A percentile compares a stretch with the other conserved stretches of the same genome.
Evolutionary conservation across 2,329 filamentous ascomycete species (phyloP).

Genomic region (Penicillium polonicum): DNA sequence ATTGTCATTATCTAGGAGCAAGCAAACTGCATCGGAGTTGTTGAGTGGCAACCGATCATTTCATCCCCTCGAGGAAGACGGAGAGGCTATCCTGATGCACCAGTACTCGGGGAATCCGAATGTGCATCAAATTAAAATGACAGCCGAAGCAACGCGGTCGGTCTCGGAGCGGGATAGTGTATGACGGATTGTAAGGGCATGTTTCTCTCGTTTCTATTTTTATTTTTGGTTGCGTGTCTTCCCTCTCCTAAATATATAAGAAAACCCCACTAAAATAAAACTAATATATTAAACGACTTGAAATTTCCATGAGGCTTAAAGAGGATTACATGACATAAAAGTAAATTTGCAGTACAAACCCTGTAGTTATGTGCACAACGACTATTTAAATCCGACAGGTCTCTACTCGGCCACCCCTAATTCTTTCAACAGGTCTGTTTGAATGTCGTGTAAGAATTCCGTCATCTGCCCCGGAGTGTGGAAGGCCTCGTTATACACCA

Average conservation of each 20-base stretch:
- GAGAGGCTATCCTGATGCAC: not conserved
- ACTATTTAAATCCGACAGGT: not conserved
- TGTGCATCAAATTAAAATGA: not conserved
- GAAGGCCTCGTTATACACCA: slow-evolving; percentile 36
- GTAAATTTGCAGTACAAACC: not conserved
- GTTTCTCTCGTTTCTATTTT: not conserved
- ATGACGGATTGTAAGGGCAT: not conserved
- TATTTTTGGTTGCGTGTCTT: not conserved
- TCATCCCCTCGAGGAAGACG: not conserved
- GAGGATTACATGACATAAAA: not conserved
- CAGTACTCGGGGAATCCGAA: not conserved
- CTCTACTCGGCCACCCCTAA: not conserved
- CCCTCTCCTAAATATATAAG: not conserved
- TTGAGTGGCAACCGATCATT: not conserved
- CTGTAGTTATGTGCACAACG: not conserved
- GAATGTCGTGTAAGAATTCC: slow-evolving; percentile 14
- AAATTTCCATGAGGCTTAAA: not conserved
- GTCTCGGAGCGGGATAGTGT: not conserved
- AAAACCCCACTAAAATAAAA: not conserved
- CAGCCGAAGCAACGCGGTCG: not conserved
- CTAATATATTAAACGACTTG: not conserved
- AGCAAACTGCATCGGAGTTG: not conserved
- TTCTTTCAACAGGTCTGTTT: not conserved
- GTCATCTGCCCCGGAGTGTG: slow-evolving; percentile 27
- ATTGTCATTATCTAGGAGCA: not conserved